These are phyloP conservation scores for Globisporangium okanoganense DNA, from an alignment of 352 stramenopile species.

Conservation along the genomic window DNA sequence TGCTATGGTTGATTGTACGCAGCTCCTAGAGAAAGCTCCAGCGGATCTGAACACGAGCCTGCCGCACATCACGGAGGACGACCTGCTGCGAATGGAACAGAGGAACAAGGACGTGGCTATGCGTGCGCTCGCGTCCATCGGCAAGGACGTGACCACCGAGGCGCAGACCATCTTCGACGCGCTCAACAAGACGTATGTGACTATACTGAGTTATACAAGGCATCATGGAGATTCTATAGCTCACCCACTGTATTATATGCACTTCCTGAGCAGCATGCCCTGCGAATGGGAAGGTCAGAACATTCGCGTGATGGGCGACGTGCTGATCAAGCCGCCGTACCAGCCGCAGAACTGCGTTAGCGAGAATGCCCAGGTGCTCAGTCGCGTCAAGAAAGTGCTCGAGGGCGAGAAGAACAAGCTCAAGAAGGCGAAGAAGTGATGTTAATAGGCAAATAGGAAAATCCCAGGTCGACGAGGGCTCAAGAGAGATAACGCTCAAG, in stretches of 20 bases:
- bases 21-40: slow-evolving; percentile 52
- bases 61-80: slow-evolving; percentile 57
- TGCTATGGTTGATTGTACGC: not conserved
- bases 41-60: slow-evolving; percentile 40
- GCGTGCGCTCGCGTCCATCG: slow-evolving; percentile 75
- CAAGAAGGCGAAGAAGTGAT: slow-evolving; percentile 50
- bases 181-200: slow-evolving; percentile 83
- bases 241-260: not conserved
- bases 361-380: slow-evolving; percentile 66
- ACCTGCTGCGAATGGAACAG: slow-evolving; percentile 71
- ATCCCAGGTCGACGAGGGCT: not conserved
- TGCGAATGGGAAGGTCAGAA: slow-evolving; percentile 79
- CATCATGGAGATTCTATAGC: not conserved
- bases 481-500: not conserved
- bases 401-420: slow-evolving; percentile 76
- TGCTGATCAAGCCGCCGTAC: slow-evolving; percentile 84
- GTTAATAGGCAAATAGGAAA: slow-evolving; percentile 14
- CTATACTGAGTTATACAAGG: not conserved
- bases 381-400: slow-evolving; percentile 83
- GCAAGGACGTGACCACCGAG: slow-evolving; percentile 62
- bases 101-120: slow-evolving; percentile 66
- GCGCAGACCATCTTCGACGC: slow-evolving; percentile 84
- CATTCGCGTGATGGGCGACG: slow-evolving; percentile 84
- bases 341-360: slow-evolving; percentile 76
- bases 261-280: slow-evolving; percentile 63